Base-by-base conservation (phyloP, 768 basidiomycete species). In the Erythrobasidium yunnanense region DNA sequence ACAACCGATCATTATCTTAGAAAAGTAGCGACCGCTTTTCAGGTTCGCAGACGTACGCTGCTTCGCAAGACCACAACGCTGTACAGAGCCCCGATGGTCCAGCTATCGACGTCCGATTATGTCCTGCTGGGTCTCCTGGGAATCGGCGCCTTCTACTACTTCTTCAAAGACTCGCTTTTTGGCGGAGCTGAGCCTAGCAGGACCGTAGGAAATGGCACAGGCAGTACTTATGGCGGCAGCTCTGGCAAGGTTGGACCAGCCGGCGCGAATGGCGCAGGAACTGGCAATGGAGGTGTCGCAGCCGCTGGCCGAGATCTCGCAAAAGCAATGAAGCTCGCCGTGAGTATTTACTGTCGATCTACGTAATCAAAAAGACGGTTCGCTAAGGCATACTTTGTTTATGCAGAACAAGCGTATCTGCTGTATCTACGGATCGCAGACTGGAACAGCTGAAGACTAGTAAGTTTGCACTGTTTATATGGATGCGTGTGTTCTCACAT, bases 391-490 rank as follows among this genome's bases (percentile, higher is more conserved):
- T n/a, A n/a, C n/a, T n/a, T n/a, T n/a, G n/a, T n/a, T n/a, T 2
- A 29, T 52, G 30, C 70, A 96, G 92, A 93, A 92, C 83, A 96
- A 95, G 77, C 89, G 91, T 68, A 79, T 93, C 17, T 87, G 89
- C 72, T 96, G 97, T 74, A 93, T 99, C 76, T 99, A 95, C 74
- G 93, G 93, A 66, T 96, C 93, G 22, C 93, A 99, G 75, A 99
- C 93, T 0, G 93, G 93, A 65, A 99, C 93, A 17, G 93, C 93
- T 1, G 95, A 97, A 77, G 93, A 99, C 42, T 73, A 92, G n/a
- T n/a, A n/a, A n/a, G n/a, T n/a, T n/a, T n/a, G n/a, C n/a, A n/a
- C n/a, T n/a, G n/a, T n/a, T n/a, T n/a, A n/a, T n/a, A n/a, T n/a
- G n/a, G n/a, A n/a, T n/a, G n/a, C n/a, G n/a, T n/a, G n/a, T n/a